Base-by-base conservation (phyloP, 495 filamentous ascomycete species). In the Penicillium cosmopolitanum region DNA sequence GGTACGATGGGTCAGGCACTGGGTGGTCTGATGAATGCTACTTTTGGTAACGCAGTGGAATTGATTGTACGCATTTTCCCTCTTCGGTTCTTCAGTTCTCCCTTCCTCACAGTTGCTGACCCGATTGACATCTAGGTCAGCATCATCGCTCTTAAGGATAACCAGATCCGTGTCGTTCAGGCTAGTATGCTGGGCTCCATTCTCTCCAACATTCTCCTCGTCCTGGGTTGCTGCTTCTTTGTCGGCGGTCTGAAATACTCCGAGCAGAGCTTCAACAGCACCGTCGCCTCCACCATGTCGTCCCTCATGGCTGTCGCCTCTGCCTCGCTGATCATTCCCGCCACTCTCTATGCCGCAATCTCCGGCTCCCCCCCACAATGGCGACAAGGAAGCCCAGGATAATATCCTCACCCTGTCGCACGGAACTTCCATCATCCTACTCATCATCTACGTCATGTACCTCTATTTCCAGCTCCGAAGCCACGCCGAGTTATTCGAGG, bases 21-120 rank as follows among this genome's bases (percentile, higher is more conserved):
- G 35, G 95, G 95, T 42, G 95, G 95, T 1, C 75, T 98, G 64
- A 83, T 97, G 69, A 98, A 98, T 80, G 95, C 95, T 25, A 96
- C 91, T 7, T 97, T 96, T 77, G 95, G 95, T 42, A 98, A 98
- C 81, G 95, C 95, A 0, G 94, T 97, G n/a, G 95, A 98, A 67
- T 75, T 98, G 66, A 98, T 98, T 79, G 95, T 96, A 80, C 67
- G 89, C 16, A 6, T 59, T 52, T 40, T 62, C 42, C 38, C 31
- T 53, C n/a, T 50, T 12, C 34, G 60, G 21, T 13, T 40, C 13
- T 35, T 12, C 23, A 7, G n/a, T 19, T 46, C 23, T 19, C 3
- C 16, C n/a, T n/a, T n/a, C n/a, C n/a, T n/a, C n/a, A n/a, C n/a
- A 13, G 28, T 40, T 40, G 25, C 44, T 33, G 34, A 31, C 33